Conservation (phyloP, 768 basidiomycete genomes). For the Kondoa malvinella region DNA sequence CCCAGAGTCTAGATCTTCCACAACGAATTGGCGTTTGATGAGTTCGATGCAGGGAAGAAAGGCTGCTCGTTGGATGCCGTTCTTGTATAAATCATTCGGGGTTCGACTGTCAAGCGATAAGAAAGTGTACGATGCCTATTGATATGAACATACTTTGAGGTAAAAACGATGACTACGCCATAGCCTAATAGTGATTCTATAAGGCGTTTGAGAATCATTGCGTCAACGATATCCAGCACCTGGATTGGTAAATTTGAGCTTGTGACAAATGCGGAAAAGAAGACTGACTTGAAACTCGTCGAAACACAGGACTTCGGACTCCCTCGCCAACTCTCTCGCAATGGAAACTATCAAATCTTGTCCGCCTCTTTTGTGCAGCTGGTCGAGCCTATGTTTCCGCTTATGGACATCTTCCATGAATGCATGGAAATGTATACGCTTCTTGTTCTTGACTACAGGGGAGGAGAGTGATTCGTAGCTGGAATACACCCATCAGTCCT, state of each 20-base stretch:
- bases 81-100: constrained; percentile 93
- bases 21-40: constrained; percentile 66
- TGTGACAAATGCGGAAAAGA: neutral
- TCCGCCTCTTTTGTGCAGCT: constrained; percentile 41
- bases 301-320: constrained; percentile 77
- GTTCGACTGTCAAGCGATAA: constrained; percentile 51
- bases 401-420: constrained; percentile 99
- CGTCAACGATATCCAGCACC: constrained; percentile 35
- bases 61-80: constrained; percentile 86
- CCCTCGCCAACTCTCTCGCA: constrained; percentile 64
- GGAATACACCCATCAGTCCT: constrained; percentile 20
- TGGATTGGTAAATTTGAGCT: neutral
- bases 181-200: constrained; percentile 69
- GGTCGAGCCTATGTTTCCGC: constrained; percentile 65
- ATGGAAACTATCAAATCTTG: constrained; percentile 77
- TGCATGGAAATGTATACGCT: constrained; percentile 90
- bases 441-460: constrained; percentile 47
- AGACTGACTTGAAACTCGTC: constrained; percentile 68
- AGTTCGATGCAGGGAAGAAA: constrained; percentile 91
- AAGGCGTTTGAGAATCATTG: constrained; percentile 86
- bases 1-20: constrained; percentile 86
- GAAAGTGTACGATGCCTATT: neutral
- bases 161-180: constrained; percentile 87
- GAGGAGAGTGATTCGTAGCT: constrained; percentile 31
- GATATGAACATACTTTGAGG: constrained; percentile 64